phyloP scores from a whole-genome alignment of 2,329 filamentous ascomycete genomes.

The Penicillium sp. region DNA sequence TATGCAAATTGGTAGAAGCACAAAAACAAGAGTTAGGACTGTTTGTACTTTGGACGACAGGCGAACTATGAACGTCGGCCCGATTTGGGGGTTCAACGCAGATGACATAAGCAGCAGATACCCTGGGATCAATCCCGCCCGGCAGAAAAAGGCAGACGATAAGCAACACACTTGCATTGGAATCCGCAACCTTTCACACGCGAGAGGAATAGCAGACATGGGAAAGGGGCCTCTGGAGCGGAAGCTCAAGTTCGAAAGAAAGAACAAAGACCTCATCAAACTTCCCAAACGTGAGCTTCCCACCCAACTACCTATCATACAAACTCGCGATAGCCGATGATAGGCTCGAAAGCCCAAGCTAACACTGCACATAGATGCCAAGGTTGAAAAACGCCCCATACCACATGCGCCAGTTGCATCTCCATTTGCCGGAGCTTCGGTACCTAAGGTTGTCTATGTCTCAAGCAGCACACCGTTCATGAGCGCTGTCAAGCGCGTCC shows the following conservation, averaged over 20 bases:
- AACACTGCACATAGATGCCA: conserved; percentile 41
- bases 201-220: conserved; percentile 14
- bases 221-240: conserved; percentile 25
- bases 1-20: too few relatives aligned
- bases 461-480: conserved; percentile 59
- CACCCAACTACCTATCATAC: not conserved
- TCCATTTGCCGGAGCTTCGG: conserved; percentile 51
- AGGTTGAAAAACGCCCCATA: conserved; percentile 59
- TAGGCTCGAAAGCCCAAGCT: not conserved
- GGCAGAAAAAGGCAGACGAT: conserved; percentile 21
- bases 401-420: conserved; percentile 58
- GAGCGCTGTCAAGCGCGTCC: conserved; percentile 60
- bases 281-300: conserved; percentile 38
- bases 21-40: too few relatives aligned
- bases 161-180: not conserved
- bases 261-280: conserved; percentile 39
- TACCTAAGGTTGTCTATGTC: conserved; percentile 60
- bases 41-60: too few relatives aligned
- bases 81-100: too few relatives aligned
- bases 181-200: not conserved
- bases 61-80: too few relatives aligned
- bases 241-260: conserved; percentile 41
- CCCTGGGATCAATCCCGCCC: conserved; percentile 1
- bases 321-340: not conserved
- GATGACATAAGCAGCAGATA: conserved; percentile 1